These are phyloP conservation scores for Corniculantispora saksenae DNA, from an alignment of 2,329 filamentous ascomycete species.

Conservation along the genomic window DNA sequence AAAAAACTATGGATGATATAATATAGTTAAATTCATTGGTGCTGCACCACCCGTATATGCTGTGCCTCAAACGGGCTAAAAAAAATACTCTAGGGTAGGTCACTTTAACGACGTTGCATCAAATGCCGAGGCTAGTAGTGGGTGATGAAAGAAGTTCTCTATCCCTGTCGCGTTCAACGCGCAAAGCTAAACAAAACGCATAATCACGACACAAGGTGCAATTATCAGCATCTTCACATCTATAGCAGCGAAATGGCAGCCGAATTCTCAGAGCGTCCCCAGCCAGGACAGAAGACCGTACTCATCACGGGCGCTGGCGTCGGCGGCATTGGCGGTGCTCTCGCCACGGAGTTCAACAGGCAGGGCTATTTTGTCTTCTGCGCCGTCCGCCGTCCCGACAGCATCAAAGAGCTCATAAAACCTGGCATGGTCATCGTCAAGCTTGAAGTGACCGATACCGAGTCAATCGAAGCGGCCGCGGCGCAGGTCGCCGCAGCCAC, in stretches of 20 bases:
- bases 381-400: slow-evolving; percentile 15
- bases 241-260: not conserved
- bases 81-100: too few species aligned
- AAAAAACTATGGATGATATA: too few species aligned
- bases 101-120: too few species aligned
- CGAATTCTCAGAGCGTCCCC: slow-evolving; percentile 1
- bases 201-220: not conserved
- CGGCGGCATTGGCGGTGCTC: slow-evolving; percentile 20
- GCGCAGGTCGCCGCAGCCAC: slow-evolving; percentile 2
- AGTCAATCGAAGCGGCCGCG: slow-evolving; percentile 9
- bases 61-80: too few species aligned
- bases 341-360: slow-evolving; percentile 16
- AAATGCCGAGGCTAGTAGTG: too few species aligned
- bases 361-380: slow-evolving; percentile 20
- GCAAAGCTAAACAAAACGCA: not conserved
- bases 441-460: slow-evolving; percentile 16
- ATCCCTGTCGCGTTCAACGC: too few species aligned
- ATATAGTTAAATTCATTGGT: too few species aligned
- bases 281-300: slow-evolving; percentile 19
- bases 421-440: slow-evolving; percentile 12
- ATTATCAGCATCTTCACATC: not conserved
- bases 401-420: not conserved
- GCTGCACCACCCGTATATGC: too few species aligned
- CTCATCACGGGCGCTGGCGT: slow-evolving; percentile 19
- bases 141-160: too few species aligned